Evolutionary conservation across 441 rosid genomes (phyloP).

Genomic region (Viola pubescens): DNA sequence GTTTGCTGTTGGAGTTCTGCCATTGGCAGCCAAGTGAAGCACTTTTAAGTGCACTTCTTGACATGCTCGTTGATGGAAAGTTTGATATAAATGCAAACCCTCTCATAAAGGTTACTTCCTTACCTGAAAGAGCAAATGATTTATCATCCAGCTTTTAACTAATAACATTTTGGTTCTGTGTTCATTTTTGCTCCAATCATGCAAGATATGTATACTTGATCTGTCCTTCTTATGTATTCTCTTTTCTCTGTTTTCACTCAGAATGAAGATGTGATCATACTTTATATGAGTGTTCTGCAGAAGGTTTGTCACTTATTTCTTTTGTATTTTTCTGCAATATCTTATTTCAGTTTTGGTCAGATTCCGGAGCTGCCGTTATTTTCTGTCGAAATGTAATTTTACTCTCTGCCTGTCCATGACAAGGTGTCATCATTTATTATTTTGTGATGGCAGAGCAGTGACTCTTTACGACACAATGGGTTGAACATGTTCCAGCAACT

Average conservation of each 20-base stretch:
- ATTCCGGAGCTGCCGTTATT: neutral
- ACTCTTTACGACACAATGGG: constrained; percentile 80
- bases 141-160: neutral
- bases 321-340: neutral
- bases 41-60: constrained; percentile 83
- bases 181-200: neutral
- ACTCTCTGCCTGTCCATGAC: neutral
- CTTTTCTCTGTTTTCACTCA: constrained; percentile 36
- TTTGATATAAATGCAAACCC: constrained; percentile 67
- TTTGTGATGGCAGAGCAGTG: constrained; percentile 99
- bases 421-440: constrained; percentile 34
- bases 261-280: constrained; percentile 98
- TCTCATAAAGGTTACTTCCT: constrained; percentile 60
- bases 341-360: neutral
- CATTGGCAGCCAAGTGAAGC: constrained; percentile 80
- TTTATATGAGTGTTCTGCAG: constrained; percentile 86
- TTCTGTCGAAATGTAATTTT: neutral
- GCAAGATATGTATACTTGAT: neutral
- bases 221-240: constrained; percentile 18
- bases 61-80: constrained; percentile 98
- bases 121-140: constrained; percentile 15
- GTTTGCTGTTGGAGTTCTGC: constrained; percentile 87
- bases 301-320: constrained; percentile 65
- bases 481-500: constrained; percentile 77
- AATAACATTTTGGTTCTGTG: neutral